Base-by-base conservation (phyloP, 345 rosid genomes). In the Trapa incisa region DNA sequence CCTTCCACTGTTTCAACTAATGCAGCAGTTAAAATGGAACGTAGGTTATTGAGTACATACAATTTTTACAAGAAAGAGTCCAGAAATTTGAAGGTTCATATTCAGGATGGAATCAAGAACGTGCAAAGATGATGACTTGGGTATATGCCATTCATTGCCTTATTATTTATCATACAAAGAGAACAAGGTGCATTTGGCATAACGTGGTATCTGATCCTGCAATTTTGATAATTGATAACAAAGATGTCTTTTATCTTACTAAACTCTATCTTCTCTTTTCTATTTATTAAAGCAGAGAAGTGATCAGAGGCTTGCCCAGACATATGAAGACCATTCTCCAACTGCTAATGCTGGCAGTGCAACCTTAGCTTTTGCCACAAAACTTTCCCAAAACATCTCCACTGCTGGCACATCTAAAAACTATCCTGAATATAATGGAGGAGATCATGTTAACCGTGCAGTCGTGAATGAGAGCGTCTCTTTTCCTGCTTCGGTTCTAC, bases 11-110 rank as follows among this genome's bases (percentile, higher is more conserved):
- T 37, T 62, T 61, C 11, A 41, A 16, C 63, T 65, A 64, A 65
- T 43, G 14, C 16, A 58, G 38, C 12, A 42, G 50, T 45, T 37
- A 37, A 36, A n/a, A 37, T 32, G 53, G 32, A 54, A 64, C 53
- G 68, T 80, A 95, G 99, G 99, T 95, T 54, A 87, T 91, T 2
- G 96, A 95, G 80, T 84, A 95, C 79, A 80, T 95, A 73, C 99
- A 89, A 61, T 91, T 85, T 76, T 81, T 95, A 80, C 97, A 91
- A 61, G 94, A 89, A 75, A 91, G 80, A 74, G 85, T 89, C 37
- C 79, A 84, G 50, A 91, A 79, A 72, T 82, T 83, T 47, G 96
- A 91, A 69, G 88, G 84, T 10, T 70, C 90, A 68, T 86, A 78
- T 75, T 82, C 73, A 69, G 90, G 87, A 70, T 91, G 96, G 96